These are phyloP conservation scores for Lithospermum erythrorhizon DNA, from an alignment of 257 asterid species.

Conservation along the genomic window DNA sequence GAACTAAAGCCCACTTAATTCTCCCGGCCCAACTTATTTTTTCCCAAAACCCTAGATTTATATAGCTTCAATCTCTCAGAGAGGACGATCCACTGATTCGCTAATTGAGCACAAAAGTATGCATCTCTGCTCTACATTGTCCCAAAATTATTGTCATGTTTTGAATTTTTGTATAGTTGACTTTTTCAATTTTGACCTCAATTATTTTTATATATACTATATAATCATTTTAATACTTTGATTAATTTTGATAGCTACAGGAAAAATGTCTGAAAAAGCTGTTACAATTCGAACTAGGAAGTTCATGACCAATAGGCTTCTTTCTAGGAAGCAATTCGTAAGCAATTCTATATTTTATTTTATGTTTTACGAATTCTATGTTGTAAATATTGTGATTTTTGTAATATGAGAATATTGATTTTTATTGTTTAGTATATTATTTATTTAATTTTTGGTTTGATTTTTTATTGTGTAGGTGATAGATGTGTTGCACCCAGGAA, in stretches of 20 bases:
- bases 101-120: too few relatives aligned
- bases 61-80: neutral
- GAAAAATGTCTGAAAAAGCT: constrained; percentile 24
- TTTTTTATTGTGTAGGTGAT: constrained; percentile 1
- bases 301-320: constrained; percentile 26
- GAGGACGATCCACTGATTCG: neutral
- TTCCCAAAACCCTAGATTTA: neutral
- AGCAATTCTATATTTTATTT: neutral
- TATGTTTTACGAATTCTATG: too few relatives aligned
- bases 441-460: neutral
- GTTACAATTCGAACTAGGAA: constrained; percentile 21
- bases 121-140: too few relatives aligned
- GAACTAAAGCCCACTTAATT: too few relatives aligned
- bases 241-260: neutral
- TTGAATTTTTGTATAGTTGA: too few relatives aligned
- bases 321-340: constrained; percentile 25
- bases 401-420: too few relatives aligned
- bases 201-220: too few relatives aligned
- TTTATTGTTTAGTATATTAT: neutral
- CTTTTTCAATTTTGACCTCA: too few relatives aligned
- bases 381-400: too few relatives aligned
- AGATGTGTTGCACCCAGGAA: constrained; percentile 11
- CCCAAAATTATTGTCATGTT: too few relatives aligned
- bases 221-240: neutral
- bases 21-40: neutral